Evolutionary conservation across 108 stramenopile genomes (phyloP).

Genomic region (Cafeteria roenbergensis): DNA sequence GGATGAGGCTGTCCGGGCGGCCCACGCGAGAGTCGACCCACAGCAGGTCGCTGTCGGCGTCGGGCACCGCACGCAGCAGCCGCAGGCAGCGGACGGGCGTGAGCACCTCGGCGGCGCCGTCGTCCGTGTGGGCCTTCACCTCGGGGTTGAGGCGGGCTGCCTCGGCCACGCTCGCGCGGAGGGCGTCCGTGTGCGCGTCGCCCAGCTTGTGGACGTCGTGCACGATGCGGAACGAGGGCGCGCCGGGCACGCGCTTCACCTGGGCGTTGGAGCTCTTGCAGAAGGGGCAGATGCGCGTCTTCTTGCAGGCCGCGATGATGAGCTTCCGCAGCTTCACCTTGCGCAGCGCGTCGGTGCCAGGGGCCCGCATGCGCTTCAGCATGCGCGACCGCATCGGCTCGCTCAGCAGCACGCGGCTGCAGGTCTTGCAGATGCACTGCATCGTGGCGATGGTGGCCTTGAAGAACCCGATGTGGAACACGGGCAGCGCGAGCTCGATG

Average conservation of each 20-base stretch:
- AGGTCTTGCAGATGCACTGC: conserved; percentile 91
- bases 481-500: conserved; percentile 79
- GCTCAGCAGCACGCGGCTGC: conserved; percentile 68
- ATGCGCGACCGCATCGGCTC: conserved; percentile 9
- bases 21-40: conserved; percentile 76
- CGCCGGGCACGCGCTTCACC: conserved; percentile 83
- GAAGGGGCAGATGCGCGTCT: conserved; percentile 60
- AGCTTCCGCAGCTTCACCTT: conserved; percentile 60
- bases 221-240: conserved; percentile 73
- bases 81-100: conserved; percentile 48
- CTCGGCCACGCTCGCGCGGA: too few species aligned
- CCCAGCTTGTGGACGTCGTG: conserved; percentile 65
- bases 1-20: conserved; percentile 80
- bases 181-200: conserved; percentile 4
- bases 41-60: conserved; percentile 80
- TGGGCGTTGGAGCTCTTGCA: conserved; percentile 75
- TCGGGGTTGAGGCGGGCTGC: neutral
- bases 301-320: conserved; percentile 82
- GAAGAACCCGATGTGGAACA: conserved; percentile 93
- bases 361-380: conserved; percentile 61
- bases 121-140: conserved; percentile 7
- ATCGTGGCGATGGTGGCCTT: conserved; percentile 73
- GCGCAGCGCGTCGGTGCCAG: conserved; percentile 61
- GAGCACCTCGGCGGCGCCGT: conserved; percentile 16
- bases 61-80: conserved; percentile 70